Base-by-base conservation (phyloP, 352 stramenopile species). In the Halophytophthora batemanensis region DNA sequence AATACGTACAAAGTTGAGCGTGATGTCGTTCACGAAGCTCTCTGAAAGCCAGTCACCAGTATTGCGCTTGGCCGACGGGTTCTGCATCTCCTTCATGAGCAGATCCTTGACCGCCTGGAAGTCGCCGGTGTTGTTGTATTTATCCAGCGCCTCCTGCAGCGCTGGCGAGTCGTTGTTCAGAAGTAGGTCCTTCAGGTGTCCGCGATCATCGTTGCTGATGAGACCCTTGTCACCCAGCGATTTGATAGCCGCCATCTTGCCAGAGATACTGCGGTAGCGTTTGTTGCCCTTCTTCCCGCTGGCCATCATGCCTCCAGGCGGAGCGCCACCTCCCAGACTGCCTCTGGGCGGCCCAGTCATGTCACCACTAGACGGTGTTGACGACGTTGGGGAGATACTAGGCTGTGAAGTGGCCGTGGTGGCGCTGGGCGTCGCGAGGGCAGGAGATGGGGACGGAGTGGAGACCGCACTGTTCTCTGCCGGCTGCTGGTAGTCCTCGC, bases 171-270 rank as follows among this genome's bases (percentile, higher is more conserved):
- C 78, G 41, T 82, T 86, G 64, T 91, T 89, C 12, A 91, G 64
- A 56, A 91, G 52, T 41, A 91, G 46, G 63, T 89, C 81, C 48
- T 91, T 91, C 39, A 91, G 23, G 37, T 88, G 74, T 0, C 76
- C 78, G 13, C 76, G 74, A 51, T 89, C 78, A 12, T 87, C 77
- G 19, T 70, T 75, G 18, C 65, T 82, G 40, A 91, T 91, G 15
- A 91, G 36, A 1, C 81, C 81, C 25, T 87, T 86, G 51, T 89
- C 77, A 3, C 76, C 68, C 2, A 91, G 53, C 46, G 76, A 81
- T 57, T 91, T 91, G 61, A 91, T 91, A 14, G 78, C 81, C 47
- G 78, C 81, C 81, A 91, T 91, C 45, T 91, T 91, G 29, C 81
- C 69, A 1, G 74, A 87, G 44, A 90, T 87, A 50, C 80, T 90